Evolutionary conservation across 2,329 filamentous ascomycete genomes (phyloP).

Genomic region (Paramyrothecium sp.): DNA sequence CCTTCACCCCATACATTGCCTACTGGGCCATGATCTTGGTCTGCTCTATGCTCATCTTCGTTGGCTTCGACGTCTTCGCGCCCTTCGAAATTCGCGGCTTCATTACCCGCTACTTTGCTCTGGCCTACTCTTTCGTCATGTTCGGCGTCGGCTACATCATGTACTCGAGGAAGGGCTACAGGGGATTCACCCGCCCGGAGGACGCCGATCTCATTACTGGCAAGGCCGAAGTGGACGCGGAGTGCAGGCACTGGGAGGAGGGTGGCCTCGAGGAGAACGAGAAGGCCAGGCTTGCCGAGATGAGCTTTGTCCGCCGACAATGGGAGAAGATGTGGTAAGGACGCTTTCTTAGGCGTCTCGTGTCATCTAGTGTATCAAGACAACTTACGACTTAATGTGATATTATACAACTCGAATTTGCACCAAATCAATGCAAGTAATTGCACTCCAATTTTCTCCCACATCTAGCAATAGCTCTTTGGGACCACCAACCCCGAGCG

Average conservation of each 20-base stretch:
- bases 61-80: conserved; percentile 55
- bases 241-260: conserved; percentile 42
- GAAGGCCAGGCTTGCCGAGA: conserved; percentile 29
- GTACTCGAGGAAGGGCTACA: conserved; percentile 20
- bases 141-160: conserved; percentile 39
- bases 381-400: background rate
- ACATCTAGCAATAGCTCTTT: no score
- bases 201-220: conserved; percentile 41
- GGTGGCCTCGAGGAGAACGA: conserved; percentile 46
- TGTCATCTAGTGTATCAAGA: background rate
- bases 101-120: conserved; percentile 52
- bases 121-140: conserved; percentile 52
- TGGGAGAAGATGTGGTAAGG: conserved; percentile 39
- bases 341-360: background rate
- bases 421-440: no score
- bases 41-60: conserved; percentile 49
- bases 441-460: no score
- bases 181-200: conserved; percentile 23
- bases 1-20: conserved; percentile 49
- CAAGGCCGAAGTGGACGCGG: conserved; percentile 63
- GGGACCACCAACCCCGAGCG: no score
- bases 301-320: conserved; percentile 30
- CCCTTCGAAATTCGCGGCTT: conserved; percentile 48
- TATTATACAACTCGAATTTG: background rate
- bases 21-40: conserved; percentile 48